phyloP scores from a whole-genome alignment of 1,139 yeast species.

The Saccharomyces uvarum region DNA sequence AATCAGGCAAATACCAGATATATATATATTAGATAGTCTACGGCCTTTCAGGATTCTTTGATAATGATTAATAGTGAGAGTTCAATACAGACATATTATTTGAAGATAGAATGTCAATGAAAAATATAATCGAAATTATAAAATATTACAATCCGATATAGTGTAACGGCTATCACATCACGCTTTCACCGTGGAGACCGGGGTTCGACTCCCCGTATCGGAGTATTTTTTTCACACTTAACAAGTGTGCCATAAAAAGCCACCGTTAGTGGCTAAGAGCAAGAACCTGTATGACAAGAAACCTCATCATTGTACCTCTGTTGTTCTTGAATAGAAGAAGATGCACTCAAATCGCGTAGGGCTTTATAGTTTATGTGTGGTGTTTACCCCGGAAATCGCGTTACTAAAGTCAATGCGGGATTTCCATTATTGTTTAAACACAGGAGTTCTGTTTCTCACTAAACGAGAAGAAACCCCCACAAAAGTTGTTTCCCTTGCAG shows the following conservation, averaged over 20 bases:
- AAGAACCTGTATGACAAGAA: neutral
- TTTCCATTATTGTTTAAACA: neutral
- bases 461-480: neutral
- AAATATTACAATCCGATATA: neutral
- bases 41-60: no score
- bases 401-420: neutral
- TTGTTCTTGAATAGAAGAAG: neutral
- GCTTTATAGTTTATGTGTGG: neutral
- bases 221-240: neutral
- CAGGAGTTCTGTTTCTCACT: neutral
- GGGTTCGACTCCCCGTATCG: constrained; percentile 1
- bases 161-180: constrained; percentile 1
- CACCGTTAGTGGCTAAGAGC: neutral
- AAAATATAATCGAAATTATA: neutral
- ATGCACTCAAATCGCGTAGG: neutral
- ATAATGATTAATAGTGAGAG: no score
- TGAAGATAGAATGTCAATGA: no score
- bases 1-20: no score
- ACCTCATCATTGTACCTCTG: neutral
- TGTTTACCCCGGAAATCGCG: constrained; percentile 1
- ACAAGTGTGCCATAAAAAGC: neutral
- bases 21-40: no score
- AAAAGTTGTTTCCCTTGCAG: neutral
- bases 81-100: no score
- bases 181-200: constrained; percentile 1